Base-by-base conservation (phyloP, 2,329 filamentous ascomycete genomes). In the Talaromyces sp. region DNA sequence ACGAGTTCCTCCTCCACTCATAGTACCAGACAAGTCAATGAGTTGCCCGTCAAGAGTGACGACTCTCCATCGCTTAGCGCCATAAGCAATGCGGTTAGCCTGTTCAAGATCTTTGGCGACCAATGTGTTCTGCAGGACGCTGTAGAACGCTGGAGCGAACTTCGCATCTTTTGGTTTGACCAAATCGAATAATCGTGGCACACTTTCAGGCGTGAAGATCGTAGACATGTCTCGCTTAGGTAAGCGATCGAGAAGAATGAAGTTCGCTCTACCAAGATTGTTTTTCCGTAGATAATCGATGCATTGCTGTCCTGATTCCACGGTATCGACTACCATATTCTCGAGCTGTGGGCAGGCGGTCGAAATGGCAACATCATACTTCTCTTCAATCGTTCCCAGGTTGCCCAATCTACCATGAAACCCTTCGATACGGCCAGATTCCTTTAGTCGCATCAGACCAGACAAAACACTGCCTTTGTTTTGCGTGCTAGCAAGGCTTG, bases 271-370 rank as follows among this genome's bases (percentile, higher is more conserved):
- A 13, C 95, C 95, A 3, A 99, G 88, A 70, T 97, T 97, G 72
- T 97, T 99, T 83, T 98, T 99, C 64, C 95, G 89, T 13, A 99
- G 85, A 73, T 99, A 95, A 74, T 98, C 95, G 68, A 99, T 98
- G 77, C 96, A 99, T 76, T 98, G 93, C 78, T 99, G 95, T 69
- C 93, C 95, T 66, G 93, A 91, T 72, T 98, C 95, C 15, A 98
- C 94, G 0, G 92, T 93, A 72, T 98, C 95, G 0, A 96, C 96
- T 10, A 99, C 94, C 78, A 99, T 93, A 74, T 98, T 97, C 78
- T 99, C 92, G 10, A 99, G 86, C 2, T 90, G 86, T 54, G 91
- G 89, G 70, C 95, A 98, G 11, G 95, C 96, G 0, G 95, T 99
- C 0, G 96, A 99, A 67, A 99, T 97, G n/a, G 95, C 95, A 50